Base-by-base conservation (phyloP, 441 rosid species). In the Erysimum cheiri region DNA sequence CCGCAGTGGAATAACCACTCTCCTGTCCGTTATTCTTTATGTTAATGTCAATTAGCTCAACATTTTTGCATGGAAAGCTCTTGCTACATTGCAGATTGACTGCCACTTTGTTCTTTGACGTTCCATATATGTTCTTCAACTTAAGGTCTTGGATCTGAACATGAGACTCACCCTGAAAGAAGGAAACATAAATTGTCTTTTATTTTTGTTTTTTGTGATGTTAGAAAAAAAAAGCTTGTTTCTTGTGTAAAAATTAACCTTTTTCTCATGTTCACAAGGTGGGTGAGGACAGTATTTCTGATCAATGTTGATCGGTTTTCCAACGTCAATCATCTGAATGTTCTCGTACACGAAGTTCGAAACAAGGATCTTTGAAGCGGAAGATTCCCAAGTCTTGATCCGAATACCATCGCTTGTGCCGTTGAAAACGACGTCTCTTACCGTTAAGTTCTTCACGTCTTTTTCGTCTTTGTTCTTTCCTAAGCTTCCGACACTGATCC, bases 331-430 rank as follows among this genome's bases (percentile, higher is more conserved):
- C 85, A 85, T 85, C 3, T 60, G 43, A 69, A 85, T 72, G 70
- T 83, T 69, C 63, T 82, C 78, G 48, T 72, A 83, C 0, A 77
- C 69, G 60, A 85, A 77, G 41, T 80, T 53, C 8, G 81, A 77
- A 24, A 80, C 87, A 0, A 74, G n/a, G 31, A 81, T 79, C 37
- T 74, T 44, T 1, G 83, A 65, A 0, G 80, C 79, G 0, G 87
- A 83, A 62, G 74, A 63, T 3, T 80, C 83, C 78, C 80, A 76
- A 3, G 83, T 80, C 76, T 80, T 80, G 69, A 76, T 80, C 54
- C 80, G 37, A 52, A 76, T 36, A 41, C 80, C 83, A 33, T 73
- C 67, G 7, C 41, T 61, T 50, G 83, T 73, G 8, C 70, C 59
- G 14, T 43, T 69, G 26, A 80, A 57, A 17, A 55, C 4, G n/a